A percentile compares a stretch with the other conserved stretches of the same genome.
Conservation (phyloP, 2,329 filamentous ascomycete species). For the Verticillium albo-atrum region DNA sequence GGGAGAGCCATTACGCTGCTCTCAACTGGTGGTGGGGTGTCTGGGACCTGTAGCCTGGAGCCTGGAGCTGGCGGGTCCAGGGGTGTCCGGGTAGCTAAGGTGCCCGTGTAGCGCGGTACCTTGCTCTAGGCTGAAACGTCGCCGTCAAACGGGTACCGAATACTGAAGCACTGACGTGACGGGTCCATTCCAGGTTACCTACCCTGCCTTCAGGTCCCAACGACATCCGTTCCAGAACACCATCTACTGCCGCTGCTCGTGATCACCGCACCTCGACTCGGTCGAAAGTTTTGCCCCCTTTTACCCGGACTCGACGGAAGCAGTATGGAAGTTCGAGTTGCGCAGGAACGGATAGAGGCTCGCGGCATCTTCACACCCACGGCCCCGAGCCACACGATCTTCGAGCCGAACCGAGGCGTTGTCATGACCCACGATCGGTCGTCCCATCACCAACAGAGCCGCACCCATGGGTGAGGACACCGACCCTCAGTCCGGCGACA, state of each 20-base stretch:
- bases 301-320: background rate
- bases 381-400: background rate
- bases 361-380: background rate
- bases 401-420: background rate
- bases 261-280: background rate
- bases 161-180: background rate
- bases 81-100: background rate
- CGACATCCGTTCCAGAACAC: background rate
- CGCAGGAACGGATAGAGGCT: background rate
- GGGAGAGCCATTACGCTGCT: background rate
- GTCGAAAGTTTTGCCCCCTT: background rate
- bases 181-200: background rate
- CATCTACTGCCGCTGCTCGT: background rate
- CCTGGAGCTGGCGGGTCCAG: background rate
- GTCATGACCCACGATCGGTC: background rate
- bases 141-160: background rate
- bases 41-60: background rate
- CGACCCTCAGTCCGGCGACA: conserved; percentile 17
- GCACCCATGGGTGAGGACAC: conserved; percentile 20
- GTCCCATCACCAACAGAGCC: background rate
- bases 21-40: background rate
- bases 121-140: background rate
- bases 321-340: background rate
- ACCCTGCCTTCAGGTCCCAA: background rate
- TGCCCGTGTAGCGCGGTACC: background rate